Evolutionary conservation across 1,284 basidiomycete species (phyloP).

Genomic region (Apiotrichum laibachii): DNA sequence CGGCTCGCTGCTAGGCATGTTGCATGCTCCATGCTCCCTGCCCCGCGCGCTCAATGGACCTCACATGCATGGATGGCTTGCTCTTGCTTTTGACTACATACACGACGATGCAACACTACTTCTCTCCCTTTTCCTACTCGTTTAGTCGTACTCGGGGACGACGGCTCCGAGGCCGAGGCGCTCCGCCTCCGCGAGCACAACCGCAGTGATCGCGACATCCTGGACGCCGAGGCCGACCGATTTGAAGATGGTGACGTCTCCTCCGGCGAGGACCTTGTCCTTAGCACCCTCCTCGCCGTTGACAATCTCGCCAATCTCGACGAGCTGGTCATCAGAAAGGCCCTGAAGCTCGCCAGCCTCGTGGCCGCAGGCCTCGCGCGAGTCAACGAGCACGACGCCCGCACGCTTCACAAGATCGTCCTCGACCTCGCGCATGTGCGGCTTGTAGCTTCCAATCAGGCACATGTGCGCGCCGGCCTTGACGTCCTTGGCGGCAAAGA

Average conservation of each 20-base stretch:
- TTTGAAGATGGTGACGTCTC: constrained; percentile 49
- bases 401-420: constrained; percentile 58
- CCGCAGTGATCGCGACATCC: constrained; percentile 50
- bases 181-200: constrained; percentile 44
- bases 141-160: constrained; percentile 40
- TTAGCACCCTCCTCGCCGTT: not conserved
- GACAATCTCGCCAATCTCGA: constrained; percentile 16
- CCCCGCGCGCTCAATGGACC: too few relatives aligned
- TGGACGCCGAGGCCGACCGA: constrained; percentile 51
- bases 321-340: constrained; percentile 11
- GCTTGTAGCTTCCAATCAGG: constrained; percentile 70
- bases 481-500: constrained; percentile 60
- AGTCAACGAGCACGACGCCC: constrained; percentile 66
- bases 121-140: not conserved
- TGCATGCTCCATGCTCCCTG: too few relatives aligned
- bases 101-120: not conserved
- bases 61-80: too few relatives aligned
- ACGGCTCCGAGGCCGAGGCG: constrained; percentile 34
- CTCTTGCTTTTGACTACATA: not conserved
- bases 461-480: constrained; percentile 65
- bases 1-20: too few relatives aligned
- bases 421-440: constrained; percentile 73
- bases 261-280: constrained; percentile 10
- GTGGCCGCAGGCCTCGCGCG: constrained; percentile 61
- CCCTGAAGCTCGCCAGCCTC: constrained; percentile 73